A percentile compares a stretch with the other conserved stretches of the same genome.
Conservation (phyloP, 176 grass and related monocot genomes). For the Cenchrus americanus region DNA sequence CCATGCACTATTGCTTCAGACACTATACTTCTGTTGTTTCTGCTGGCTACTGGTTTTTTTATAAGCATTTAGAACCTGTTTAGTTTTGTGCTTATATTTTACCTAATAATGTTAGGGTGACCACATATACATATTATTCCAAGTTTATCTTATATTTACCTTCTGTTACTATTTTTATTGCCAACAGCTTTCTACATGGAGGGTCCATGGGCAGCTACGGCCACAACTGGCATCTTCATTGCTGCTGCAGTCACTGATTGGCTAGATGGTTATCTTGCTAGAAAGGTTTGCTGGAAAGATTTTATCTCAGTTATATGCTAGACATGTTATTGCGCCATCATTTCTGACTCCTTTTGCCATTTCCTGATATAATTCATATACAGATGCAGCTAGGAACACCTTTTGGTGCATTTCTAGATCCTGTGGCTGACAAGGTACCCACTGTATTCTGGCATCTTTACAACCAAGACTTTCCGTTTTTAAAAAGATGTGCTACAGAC, state of each 20-base stretch:
- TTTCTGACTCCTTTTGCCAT: conserved; percentile 5
- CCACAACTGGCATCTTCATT: conserved; percentile 94
- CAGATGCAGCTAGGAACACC: conserved; percentile 95
- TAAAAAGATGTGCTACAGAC: not conserved
- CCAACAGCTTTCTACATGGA: conserved; percentile 93
- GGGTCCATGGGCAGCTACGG: conserved; percentile 67
- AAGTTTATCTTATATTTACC: not conserved
- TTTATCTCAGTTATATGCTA: conserved; percentile 25
- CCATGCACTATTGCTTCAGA: conserved; percentile 18
- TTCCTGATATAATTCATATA: conserved; percentile 35
- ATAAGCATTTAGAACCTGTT: not conserved
- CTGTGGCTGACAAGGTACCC: conserved; percentile 95
- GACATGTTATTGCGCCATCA: not conserved
- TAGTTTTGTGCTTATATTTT: conserved; percentile 23
- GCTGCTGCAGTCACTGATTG: conserved; percentile 92
- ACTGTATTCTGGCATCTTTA: not conserved
- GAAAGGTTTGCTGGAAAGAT: conserved; percentile 74
- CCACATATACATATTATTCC: conserved; percentile 13
- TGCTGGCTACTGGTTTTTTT: not conserved
- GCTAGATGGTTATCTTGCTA: conserved; percentile 97
- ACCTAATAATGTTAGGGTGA: conserved; percentile 18
- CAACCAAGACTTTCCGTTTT: conserved; percentile 12
- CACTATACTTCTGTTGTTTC: not conserved
- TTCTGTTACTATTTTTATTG: not conserved
- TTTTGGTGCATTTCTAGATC: conserved; percentile 99